Base-by-base conservation (phyloP, 257 asterid genomes). In the Solanum medicagineum region DNA sequence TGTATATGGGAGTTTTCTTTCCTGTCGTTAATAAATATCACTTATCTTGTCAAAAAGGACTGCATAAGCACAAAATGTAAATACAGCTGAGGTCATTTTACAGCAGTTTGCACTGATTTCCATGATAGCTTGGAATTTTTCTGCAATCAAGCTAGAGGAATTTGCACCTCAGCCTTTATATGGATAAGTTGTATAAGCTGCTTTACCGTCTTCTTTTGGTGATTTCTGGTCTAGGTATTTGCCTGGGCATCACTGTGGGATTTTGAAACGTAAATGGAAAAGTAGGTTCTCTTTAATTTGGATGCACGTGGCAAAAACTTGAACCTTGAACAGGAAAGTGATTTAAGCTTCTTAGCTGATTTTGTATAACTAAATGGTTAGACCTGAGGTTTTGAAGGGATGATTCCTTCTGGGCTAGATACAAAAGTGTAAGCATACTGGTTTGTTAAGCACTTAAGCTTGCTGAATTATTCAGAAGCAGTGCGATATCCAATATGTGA, bases 201-300 rank as follows among this genome's bases (percentile, higher is more conserved):
- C 20, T 47, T 49, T 73, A 44, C 0, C n/a, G 20, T 73, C 56
- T 73, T 73, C 56, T 42, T 70, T 10, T 73, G 56, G 56, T 73
- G 19, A 42, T 42, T 40, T 70, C 1, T 45, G 36, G 56, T 73
- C 22, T 44, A 19, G 53, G 55, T 0, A 71, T 42, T 71, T 70
- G 5, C 20, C 20, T 73, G 81, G 12, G 81, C 81, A 44, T 73
- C 36, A n/a, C 22, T 24, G 15, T 24, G 80, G 44, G 66, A 44
- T 65, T 49, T 56, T 3, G 7, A 20, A 73, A 73, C 12, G 11
- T n/a, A 45, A 7, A 73, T 44, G 57, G 12, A 16, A n/a, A 70
- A n/a, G 32, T 22, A 93, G 97, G 59, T 96, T 96, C 55, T 95
- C 98, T 44, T 93, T 95, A 40, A 94, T 73, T 73, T 73, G 57